Base-by-base conservation (phyloP, 176 grass and related monocot genomes). In the Olyra latifolia region DNA sequence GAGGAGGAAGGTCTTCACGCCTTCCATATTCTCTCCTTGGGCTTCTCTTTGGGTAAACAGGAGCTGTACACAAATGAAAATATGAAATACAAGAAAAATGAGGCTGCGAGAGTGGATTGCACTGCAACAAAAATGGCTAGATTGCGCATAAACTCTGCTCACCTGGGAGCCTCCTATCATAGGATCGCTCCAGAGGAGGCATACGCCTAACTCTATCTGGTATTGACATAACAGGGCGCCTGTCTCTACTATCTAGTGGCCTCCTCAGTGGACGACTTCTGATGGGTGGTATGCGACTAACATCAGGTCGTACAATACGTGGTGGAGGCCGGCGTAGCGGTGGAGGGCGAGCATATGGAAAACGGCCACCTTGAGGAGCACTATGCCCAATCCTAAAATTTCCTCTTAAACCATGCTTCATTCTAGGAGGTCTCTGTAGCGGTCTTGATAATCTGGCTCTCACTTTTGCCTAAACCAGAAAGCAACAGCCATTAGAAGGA, bases 371-470 rank as follows among this genome's bases (percentile, higher is more conserved):
- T 74, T 81, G 82, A 69, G 92, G 62, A 41, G 80, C 77, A 76
- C 78, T 87, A 41, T 86, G 87, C 40, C 87, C 74, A 81, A 95
- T 58, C 74, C 83, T 90, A 79, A 89, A 91, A 90, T 87, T 97
- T 76, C 94, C 94, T 86, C 87, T 88, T 63, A 90, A 68, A 24
- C 82, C 81, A 28, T 86, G 92, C 81, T 85, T 95, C n/a, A 62
- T 83, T 93, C 88, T 91, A 89, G 89, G 85, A 87, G 91, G 87
- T 80, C 87, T 82, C 74, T 98, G 88, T 39, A 91, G 66, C 49
- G 96, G 92, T 17, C 96, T 84, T 7, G 90, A 98, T 63, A 95
- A 92, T 84, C 90, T 89, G 41, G 96, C 96, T 55, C 89, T 91
- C 66, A 95, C 78, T 91, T 95, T 98, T 20, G 89, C 88, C 93